Percentiles rank a stretch among this genome's conserved stretches.
Evolutionary conservation across 441 rosid genomes (phyloP).

Genomic region (Raphanus hybrid): DNA sequence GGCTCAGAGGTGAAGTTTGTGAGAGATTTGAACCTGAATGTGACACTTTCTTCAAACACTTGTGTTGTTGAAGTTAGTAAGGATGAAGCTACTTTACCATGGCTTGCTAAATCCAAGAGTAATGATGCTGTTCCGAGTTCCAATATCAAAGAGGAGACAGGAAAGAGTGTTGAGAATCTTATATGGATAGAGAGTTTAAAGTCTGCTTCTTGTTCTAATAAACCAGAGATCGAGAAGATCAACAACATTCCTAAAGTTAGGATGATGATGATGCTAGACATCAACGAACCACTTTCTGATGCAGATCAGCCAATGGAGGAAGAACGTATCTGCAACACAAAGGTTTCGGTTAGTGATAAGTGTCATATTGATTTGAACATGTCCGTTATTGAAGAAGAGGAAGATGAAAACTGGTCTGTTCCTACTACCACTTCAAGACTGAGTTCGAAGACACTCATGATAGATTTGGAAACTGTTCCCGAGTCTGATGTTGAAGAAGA

Average conservation of each 20-base stretch:
- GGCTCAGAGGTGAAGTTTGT: conserved; percentile 50
- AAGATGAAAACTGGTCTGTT: conserved; percentile 46
- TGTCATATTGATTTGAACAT: conserved; percentile 82
- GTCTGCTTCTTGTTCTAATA: conserved; percentile 50
- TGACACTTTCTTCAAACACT: conserved; percentile 49
- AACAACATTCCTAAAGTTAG: conserved; percentile 55
- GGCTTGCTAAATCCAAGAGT: conserved; percentile 59
- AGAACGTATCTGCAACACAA: conserved; percentile 44
- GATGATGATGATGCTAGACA: conserved; percentile 66
- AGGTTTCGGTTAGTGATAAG: conserved; percentile 45
- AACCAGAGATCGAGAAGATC: conserved; percentile 45
- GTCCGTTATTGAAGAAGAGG: conserved; percentile 68
- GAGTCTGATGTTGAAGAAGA: conserved; percentile 57
- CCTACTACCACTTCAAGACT: conserved; percentile 50
- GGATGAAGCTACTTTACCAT: conserved; percentile 61
- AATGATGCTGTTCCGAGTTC: conserved; percentile 17
- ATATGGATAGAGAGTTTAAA: conserved; percentile 45
- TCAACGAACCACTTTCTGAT: conserved; percentile 68
- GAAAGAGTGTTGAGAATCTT: conserved; percentile 31
- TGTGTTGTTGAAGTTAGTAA: conserved; percentile 52
- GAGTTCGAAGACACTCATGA: conserved; percentile 47
- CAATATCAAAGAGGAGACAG: conserved; percentile 47
- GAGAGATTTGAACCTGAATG: conserved; percentile 69
- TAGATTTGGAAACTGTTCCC: conserved; percentile 82
- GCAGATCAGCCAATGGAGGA: conserved; percentile 43